A percentile compares a stretch with the other conserved stretches of the same genome.
Evolutionary conservation across 345 rosid species (phyloP).

Genomic region (Arabidopsis thaliana): DNA sequence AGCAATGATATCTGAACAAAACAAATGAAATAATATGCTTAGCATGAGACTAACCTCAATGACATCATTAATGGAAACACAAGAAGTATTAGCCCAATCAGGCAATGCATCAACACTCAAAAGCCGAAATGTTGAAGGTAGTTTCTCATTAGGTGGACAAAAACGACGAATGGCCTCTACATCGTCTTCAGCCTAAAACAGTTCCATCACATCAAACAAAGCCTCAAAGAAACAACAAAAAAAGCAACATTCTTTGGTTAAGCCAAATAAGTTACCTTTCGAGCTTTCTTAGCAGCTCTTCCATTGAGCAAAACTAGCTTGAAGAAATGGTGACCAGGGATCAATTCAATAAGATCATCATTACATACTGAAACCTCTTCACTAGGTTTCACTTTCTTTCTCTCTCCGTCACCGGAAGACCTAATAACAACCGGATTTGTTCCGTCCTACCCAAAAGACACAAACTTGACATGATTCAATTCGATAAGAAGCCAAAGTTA

Average conservation of each 20-base stretch:
- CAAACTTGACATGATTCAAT: neutral
- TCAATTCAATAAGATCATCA: slow-evolving; percentile 76
- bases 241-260: slow-evolving; percentile 6
- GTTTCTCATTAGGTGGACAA: slow-evolving; percentile 50
- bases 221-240: neutral
- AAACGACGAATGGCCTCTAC: slow-evolving; percentile 63
- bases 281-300: slow-evolving; percentile 54
- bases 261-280: slow-evolving; percentile 41
- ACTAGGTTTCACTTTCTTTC: slow-evolving; percentile 62
- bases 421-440: slow-evolving; percentile 81
- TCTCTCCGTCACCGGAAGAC: slow-evolving; percentile 54
- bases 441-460: slow-evolving; percentile 62
- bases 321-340: slow-evolving; percentile 81
- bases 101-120: slow-evolving; percentile 79
- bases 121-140: slow-evolving; percentile 66
- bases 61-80: slow-evolving; percentile 85
- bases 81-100: slow-evolving; percentile 84
- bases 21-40: neutral
- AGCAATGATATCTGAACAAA: slow-evolving; percentile 7
- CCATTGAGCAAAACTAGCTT: slow-evolving; percentile 53
- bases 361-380: slow-evolving; percentile 51
- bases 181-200: slow-evolving; percentile 49
- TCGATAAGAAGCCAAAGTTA: neutral
- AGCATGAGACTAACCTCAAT: slow-evolving; percentile 55
- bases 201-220: slow-evolving; percentile 19